phyloP scores from a whole-genome alignment of 306 rosid genomes.

The Citrullus colocynthis region DNA sequence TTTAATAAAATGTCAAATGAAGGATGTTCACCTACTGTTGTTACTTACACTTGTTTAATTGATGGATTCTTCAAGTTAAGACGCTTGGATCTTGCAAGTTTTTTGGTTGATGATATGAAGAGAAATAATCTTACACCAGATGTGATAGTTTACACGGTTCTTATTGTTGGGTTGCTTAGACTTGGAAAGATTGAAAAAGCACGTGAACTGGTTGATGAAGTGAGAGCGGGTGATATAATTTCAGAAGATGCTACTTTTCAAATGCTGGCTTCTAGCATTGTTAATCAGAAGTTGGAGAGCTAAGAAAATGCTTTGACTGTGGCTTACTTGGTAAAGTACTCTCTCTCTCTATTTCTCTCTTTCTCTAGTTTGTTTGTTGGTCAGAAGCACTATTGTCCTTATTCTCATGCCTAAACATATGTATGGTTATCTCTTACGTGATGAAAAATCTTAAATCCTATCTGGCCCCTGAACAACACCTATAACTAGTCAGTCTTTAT shows the following conservation, averaged over 20 bases:
- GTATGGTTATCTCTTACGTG: not conserved
- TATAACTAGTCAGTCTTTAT: not conserved
- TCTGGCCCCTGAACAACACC: not conserved
- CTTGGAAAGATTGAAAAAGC: constrained; percentile 23
- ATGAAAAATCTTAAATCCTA: not conserved
- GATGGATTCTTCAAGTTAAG: constrained; percentile 39
- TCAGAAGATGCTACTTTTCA: constrained; percentile 26
- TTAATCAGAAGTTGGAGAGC: not conserved
- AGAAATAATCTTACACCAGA: constrained; percentile 23
- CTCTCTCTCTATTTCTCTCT: not conserved
- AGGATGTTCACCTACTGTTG: constrained; percentile 29
- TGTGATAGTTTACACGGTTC: constrained; percentile 42
- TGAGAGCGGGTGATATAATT: constrained; percentile 27
- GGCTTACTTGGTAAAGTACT: not conserved
- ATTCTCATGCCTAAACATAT: not conserved
- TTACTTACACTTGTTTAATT: constrained; percentile 47
- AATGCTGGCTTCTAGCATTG: not conserved
- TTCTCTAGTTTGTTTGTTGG: not conserved
- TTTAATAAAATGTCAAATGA: constrained; percentile 31
- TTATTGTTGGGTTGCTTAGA: constrained; percentile 24
- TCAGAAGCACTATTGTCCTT: not conserved
- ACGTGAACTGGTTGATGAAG: constrained; percentile 19
- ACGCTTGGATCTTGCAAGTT: constrained; percentile 30
- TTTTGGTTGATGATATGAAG: constrained; percentile 37
- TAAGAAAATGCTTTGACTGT: not conserved